phyloP scores from a whole-genome alignment of 371 early-diverging fungal species.

The Rhizopus sp. region DNA sequence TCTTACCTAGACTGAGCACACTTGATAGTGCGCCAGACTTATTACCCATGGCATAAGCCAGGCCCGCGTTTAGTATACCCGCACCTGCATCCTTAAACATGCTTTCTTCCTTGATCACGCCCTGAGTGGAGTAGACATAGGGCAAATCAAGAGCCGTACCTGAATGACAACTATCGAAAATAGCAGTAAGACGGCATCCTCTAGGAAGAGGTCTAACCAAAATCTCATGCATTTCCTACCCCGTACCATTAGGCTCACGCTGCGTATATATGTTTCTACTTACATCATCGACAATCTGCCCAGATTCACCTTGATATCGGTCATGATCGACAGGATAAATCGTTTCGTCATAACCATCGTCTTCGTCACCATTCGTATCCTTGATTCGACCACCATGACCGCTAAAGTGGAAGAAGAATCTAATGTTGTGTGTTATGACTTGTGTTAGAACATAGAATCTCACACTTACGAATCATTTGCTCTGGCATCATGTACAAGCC shows the following conservation, averaged over 20 bases:
- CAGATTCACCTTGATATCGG: constrained; percentile 44
- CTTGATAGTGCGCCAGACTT: constrained; percentile 40
- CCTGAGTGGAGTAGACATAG: constrained; percentile 73
- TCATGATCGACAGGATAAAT: constrained; percentile 84
- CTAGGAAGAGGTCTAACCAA: constrained; percentile 81
- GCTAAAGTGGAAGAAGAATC: constrained; percentile 86
- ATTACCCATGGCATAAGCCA: constrained; percentile 50
- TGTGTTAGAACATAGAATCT: background rate
- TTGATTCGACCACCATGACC: constrained; percentile 85
- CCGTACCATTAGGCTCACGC: too few species aligned
- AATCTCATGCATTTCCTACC: constrained; percentile 72
- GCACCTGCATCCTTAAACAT: constrained; percentile 44
- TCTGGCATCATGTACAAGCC: constrained; percentile 83
- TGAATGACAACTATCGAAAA: constrained; percentile 84
- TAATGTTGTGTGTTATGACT: constrained; percentile 11
- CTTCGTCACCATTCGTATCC: constrained; percentile 83
- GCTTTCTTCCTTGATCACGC: constrained; percentile 56
- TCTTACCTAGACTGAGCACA: constrained; percentile 44
- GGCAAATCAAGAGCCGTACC: constrained; percentile 86
- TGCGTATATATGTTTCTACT: background rate
- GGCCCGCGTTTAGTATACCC: constrained; percentile 43
- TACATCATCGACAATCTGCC: constrained; percentile 85
- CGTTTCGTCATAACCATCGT: constrained; percentile 73
- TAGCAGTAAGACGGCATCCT: constrained; percentile 79
- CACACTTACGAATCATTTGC: constrained; percentile 77